Evolutionary conservation across 192 early-diverging fungal genomes (phyloP).

Genomic region (Backusella sp.): DNA sequence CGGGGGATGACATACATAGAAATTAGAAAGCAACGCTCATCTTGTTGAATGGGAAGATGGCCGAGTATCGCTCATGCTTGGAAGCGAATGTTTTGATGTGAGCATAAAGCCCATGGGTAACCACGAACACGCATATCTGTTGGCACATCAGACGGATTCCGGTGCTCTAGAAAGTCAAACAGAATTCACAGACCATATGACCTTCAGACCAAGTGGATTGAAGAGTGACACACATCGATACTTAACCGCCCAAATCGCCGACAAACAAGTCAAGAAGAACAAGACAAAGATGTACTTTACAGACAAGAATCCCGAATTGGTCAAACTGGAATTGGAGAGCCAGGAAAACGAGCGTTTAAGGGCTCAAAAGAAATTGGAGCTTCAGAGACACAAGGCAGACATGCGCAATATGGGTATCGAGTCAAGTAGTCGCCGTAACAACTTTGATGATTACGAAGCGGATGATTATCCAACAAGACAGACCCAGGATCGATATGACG

Average conservation of each 20-base stretch:
- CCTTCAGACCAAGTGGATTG: constrained; percentile 62
- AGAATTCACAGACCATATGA: constrained; percentile 57
- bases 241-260: constrained; percentile 64
- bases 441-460: constrained; percentile 46
- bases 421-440: constrained; percentile 34
- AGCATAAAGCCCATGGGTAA: constrained; percentile 46
- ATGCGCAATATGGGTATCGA: constrained; percentile 24
- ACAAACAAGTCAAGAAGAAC: constrained; percentile 61
- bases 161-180: constrained; percentile 68
- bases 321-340: constrained; percentile 59
- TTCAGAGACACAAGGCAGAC: constrained; percentile 38
- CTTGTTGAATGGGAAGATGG: constrained; percentile 81
- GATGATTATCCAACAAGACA: background rate
- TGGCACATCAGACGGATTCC: constrained; percentile 50
- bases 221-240: constrained; percentile 61
- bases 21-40: constrained; percentile 72
- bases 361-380: constrained; percentile 49
- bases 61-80: constrained; percentile 67
- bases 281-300: constrained; percentile 65
- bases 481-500: constrained; percentile 41
- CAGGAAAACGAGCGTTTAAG: constrained; percentile 59
- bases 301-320: constrained; percentile 66
- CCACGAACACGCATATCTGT: constrained; percentile 60
- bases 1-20: constrained; percentile 11
- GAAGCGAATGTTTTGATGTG: constrained; percentile 74